A percentile compares a stretch with the other conserved stretches of the same genome.
These are phyloP conservation scores for Polytrichum formosum DNA, from an alignment of 225 moss, liverwort and hornwort genomes.

Conservation along the genomic window DNA sequence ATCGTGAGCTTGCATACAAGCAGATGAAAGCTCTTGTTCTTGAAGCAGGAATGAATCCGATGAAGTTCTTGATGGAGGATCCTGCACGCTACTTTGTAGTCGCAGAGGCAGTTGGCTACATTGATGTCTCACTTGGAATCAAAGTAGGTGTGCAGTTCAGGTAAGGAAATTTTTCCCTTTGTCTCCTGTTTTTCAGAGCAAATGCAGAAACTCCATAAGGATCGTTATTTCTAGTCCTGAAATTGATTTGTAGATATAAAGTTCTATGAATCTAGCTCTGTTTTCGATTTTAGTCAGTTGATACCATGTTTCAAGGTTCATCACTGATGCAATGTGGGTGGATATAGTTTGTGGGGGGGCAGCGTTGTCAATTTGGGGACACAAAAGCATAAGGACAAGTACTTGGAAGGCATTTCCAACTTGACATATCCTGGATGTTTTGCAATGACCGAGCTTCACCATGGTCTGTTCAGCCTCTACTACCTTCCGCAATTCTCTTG, in stretches of 20 bases:
- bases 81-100: conserved; percentile 69
- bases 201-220: no score
- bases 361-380: conserved; percentile 71
- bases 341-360: conserved; percentile 77
- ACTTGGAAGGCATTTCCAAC: conserved; percentile 67
- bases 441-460: conserved; percentile 90
- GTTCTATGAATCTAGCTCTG: background rate
- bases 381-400: conserved; percentile 73
- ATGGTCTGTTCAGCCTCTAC: conserved; percentile 38
- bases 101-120: conserved; percentile 66
- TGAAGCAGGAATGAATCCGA: conserved; percentile 61
- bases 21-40: conserved; percentile 66
- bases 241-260: background rate
- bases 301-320: background rate
- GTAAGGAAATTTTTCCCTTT: conserved; percentile 15
- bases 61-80: conserved; percentile 71
- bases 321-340: conserved; percentile 11
- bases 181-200: no score
- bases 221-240: background rate
- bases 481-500: no score
- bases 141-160: conserved; percentile 83
- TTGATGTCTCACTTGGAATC: conserved; percentile 75
- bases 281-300: no score
- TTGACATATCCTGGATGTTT: conserved; percentile 78
- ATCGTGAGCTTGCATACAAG: conserved; percentile 67